Evolutionary conservation across 371 early-diverging fungal genomes (phyloP), one percentile per base, ranked within the genome.

Genomic region (Nematocida sp.): DNA sequence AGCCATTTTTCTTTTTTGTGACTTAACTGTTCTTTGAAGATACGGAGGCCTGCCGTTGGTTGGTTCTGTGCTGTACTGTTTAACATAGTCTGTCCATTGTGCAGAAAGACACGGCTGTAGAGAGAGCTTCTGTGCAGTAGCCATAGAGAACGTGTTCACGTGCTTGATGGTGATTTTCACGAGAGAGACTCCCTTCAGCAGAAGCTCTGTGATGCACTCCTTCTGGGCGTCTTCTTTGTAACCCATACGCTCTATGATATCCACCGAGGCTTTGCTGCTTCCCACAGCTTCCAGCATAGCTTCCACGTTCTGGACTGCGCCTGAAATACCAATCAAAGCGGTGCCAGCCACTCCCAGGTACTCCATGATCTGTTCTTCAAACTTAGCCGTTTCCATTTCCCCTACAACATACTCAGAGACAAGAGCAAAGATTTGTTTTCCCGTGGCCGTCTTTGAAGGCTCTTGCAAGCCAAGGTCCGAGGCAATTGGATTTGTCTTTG

Each of bases 361-460:
- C 94, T 87, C 21, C 13, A 70, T 17, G 36, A 89, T 80, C 49
- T 87, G 85, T 67, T 98, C 96, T 78, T 98, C 99, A 87, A 89
- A 98, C 43, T 83, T 84, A 36, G 82, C 82, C 36, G 85, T 81
- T 31, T 96, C 95, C 63, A 94, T 82, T 25, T 90, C 37, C 87
- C 88, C 66, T 86, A 65, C 87, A 79, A 93, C 82, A 64, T 90
- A 88, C 51, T 87, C 87, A 78, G 86, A 86, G 29, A 91, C 86
- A 38, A 89, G 78, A 48, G 87, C 87, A 49, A 92, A 78, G 17
- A 94, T 52, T 37, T 78, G 64, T n/a, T 51, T 52, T 21, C 27
- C n/a, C n/a, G 38, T 34, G 2, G 58, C 27, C 25, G 36, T 37
- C 29, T 23, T 36, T n/a, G 48, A 78, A 15, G 67, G 77, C 50